phyloP scores from a whole-genome alignment of 805 yeast species.

The Schwanniomyces sp. region DNA sequence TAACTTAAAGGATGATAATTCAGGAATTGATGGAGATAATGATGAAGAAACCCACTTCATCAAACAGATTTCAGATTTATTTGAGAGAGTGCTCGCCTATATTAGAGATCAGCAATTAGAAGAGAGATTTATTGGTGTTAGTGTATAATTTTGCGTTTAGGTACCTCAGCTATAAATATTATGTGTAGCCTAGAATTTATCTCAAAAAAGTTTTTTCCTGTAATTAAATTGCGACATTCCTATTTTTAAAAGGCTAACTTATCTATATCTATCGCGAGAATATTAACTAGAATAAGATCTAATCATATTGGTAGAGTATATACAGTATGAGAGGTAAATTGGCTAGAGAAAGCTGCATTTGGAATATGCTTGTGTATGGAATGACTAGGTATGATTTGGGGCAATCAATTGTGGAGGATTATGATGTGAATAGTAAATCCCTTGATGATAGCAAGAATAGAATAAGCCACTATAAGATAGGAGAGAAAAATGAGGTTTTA shows the following conservation, averaged over 20 bases:
- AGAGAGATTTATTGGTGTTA: constrained; percentile 60
- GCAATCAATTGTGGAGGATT: neutral
- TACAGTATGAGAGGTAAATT: constrained; percentile 1
- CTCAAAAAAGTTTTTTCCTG: too few relatives aligned
- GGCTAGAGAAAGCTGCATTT: constrained; percentile 11
- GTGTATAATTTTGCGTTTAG: neutral
- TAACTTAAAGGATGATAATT: constrained; percentile 32
- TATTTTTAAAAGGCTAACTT: too few relatives aligned
- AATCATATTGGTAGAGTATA: neutral
- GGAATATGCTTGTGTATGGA: constrained; percentile 18
- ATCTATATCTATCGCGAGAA: neutral
- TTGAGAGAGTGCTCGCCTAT: constrained; percentile 70
- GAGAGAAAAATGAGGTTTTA: neutral
- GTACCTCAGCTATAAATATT: too few relatives aligned
- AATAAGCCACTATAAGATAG: neutral
- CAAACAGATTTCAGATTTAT: constrained; percentile 32
- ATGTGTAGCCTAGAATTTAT: too few relatives aligned
- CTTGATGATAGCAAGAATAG: neutral
- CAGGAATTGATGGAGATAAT: constrained; percentile 21
- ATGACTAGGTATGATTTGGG: neutral
- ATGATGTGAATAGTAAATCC: neutral
- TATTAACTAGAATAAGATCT: too few relatives aligned
- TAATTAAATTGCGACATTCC: too few relatives aligned
- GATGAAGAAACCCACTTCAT: constrained; percentile 27
- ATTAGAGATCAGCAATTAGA: constrained; percentile 70